Conservation (phyloP, 2,329 filamentous ascomycete species). For the Colletotrichum orbiculare region DNA sequence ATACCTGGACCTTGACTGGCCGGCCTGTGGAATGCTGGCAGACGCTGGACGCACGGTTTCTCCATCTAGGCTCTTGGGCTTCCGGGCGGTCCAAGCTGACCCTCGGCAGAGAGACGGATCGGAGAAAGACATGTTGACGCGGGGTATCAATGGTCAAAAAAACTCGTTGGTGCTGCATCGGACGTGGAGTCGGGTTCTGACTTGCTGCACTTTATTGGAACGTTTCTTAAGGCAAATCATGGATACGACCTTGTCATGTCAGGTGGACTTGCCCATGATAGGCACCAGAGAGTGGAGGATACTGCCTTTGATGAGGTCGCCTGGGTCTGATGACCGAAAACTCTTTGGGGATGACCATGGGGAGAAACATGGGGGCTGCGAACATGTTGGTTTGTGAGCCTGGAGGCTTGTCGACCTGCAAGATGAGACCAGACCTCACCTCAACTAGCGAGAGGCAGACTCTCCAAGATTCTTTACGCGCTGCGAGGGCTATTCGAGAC, state of each 20-base stretch:
- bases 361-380: conserved; percentile 18
- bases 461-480: conserved; percentile 37
- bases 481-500: conserved; percentile 36
- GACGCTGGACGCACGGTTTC: conserved; percentile 30
- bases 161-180: conserved; percentile 49
- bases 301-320: conserved; percentile 11
- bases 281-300: conserved; percentile 14
- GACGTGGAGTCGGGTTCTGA: conserved; percentile 52
- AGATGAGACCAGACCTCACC: not conserved
- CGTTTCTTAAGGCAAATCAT: conserved; percentile 33
- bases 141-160: conserved; percentile 36
- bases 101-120: conserved; percentile 15
- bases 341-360: conserved; percentile 7
- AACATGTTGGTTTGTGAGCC: conserved; percentile 15
- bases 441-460: conserved; percentile 30
- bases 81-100: conserved; percentile 30
- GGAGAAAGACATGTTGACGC: conserved; percentile 29
- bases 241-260: conserved; percentile 18
- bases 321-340: not conserved
- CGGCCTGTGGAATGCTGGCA: conserved; percentile 23
- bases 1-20: conserved; percentile 31
- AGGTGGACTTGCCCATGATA: not conserved
- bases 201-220: conserved; percentile 40
- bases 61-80: conserved; percentile 28
- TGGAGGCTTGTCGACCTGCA: conserved; percentile 25